Base-by-base conservation (phyloP, 768 basidiomycete species). In the Naganishia onofrii region DNA sequence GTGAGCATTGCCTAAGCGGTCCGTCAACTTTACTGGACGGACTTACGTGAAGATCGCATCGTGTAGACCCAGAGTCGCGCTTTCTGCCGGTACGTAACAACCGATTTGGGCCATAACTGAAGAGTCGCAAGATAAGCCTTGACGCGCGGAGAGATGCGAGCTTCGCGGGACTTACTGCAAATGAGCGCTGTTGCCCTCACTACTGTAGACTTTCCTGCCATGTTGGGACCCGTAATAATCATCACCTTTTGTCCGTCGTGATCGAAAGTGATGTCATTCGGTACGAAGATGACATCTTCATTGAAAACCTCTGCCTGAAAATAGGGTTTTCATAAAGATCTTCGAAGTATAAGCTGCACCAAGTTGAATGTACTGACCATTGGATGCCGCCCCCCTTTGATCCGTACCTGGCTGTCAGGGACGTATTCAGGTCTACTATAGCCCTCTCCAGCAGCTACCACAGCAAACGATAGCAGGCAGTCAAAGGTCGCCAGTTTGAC, bases 321-420 rank as follows among this genome's bases (percentile, higher is more conserved):
- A 21, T 12, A 8, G 10, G 46, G 42, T 32, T 29, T 28, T 21
- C 21, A 23, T 6, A 51, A n/a, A n/a, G 17, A 21, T 31, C 10
- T 31, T 1, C 10, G 34, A 29, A 55, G 32, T 10, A 17, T 15
- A 3, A 10, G 21, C 36, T 67, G 17, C 53, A 38, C 34, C 26
- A 34, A 31, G 57, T 9, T 23, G 32, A 19, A 64, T 5, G 32
- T n/a, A 67, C 60, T 44, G 36, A 77, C 87, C 87, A 98, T 92
- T 0, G 95, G 95, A 83, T 99, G 95, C 13, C 93, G 85, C 0
- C 92, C 94, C n/a, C 88, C 87, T 13, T 85, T 81, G 34, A 97
- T 90, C 70, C 91, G 88, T 15, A 97, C 82, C 29, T 79, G 79
- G 57, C 88, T 85, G 6, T 80, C 78, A 32, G 87, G 85, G 0